A percentile compares a stretch with the other conserved stretches of the same genome.
Conservation (phyloP, 2,329 filamentous ascomycete genomes). For the Xylaria sp. region DNA sequence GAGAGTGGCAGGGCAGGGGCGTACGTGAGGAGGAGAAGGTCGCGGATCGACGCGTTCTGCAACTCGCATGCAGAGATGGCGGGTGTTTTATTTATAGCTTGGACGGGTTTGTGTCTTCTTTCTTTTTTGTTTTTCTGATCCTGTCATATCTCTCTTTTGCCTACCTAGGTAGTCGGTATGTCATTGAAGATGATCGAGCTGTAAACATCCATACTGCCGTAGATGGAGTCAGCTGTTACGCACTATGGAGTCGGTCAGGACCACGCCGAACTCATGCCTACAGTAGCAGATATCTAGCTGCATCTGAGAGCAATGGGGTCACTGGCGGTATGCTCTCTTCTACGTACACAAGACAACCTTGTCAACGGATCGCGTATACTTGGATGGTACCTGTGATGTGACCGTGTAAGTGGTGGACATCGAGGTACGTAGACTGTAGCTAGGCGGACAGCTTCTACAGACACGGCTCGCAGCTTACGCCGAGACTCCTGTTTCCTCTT, state of each 20-base stretch:
- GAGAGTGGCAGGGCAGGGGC: not conserved
- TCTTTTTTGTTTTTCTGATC: not conserved
- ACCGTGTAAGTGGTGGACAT: too few species aligned
- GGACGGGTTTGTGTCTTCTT: not conserved
- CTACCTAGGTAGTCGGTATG: not conserved
- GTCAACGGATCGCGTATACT: too few species aligned
- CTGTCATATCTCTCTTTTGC: not conserved
- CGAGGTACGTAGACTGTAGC: too few species aligned
- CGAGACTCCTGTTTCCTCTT: conserved; percentile 1
- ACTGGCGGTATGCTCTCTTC: too few species aligned
- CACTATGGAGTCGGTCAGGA: not conserved
- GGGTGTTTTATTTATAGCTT: conserved; percentile 18
- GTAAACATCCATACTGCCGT: not conserved
- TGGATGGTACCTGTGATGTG: too few species aligned
- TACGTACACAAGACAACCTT: too few species aligned
- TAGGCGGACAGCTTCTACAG: conserved; percentile 5
- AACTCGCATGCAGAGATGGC: conserved; percentile 9
- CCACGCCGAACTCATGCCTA: not conserved
- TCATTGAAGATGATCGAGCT: not conserved
- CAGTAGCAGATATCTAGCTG: not conserved
- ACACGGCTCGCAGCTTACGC: conserved; percentile 15
- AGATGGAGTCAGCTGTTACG: not conserved
- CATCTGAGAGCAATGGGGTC: too few species aligned
- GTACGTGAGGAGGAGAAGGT: not conserved
- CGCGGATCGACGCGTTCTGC: conserved; percentile 17